phyloP scores from a whole-genome alignment of 345 rosid species.

The Eucalyptus urophylla region DNA sequence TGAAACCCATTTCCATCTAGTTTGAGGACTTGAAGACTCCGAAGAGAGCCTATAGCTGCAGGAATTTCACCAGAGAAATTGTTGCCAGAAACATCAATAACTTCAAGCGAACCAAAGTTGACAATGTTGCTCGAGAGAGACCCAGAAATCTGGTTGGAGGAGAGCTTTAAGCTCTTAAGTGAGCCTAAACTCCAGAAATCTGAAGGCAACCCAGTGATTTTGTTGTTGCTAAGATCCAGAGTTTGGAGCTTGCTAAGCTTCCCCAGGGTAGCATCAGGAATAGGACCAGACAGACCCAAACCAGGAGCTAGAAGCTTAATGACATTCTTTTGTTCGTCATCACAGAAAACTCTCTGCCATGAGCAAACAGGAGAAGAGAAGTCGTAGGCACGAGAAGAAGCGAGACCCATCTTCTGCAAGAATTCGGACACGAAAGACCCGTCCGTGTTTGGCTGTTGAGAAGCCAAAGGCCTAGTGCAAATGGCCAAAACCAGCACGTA shows the following conservation, averaged over 20 bases:
- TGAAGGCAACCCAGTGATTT: conserved; percentile 65
- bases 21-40: conserved; percentile 45
- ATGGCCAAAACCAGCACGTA: conserved; percentile 44
- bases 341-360: conserved; percentile 69
- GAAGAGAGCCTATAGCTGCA: conserved; percentile 47
- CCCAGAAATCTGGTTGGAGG: conserved; percentile 65
- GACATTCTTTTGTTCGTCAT: conserved; percentile 37
- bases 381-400: conserved; percentile 21
- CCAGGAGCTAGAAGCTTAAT: conserved; percentile 37
- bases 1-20: conserved; percentile 49
- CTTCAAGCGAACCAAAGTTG: conserved; percentile 68
- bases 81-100: conserved; percentile 64
- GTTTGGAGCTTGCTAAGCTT: conserved; percentile 65
- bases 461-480: conserved; percentile 17
- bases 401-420: conserved; percentile 41
- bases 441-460: conserved; percentile 75
- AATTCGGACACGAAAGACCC: conserved; percentile 66
- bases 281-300: conserved; percentile 54
- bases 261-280: conserved; percentile 82
- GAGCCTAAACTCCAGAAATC: conserved; percentile 86
- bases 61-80: conserved; percentile 71
- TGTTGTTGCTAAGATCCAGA: conserved; percentile 83
- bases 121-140: conserved; percentile 61
- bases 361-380: conserved; percentile 55
- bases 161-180: conserved; percentile 58